Base-by-base conservation (phyloP, 2,329 filamentous ascomycete genomes). In the Ciborinia camelliae region DNA sequence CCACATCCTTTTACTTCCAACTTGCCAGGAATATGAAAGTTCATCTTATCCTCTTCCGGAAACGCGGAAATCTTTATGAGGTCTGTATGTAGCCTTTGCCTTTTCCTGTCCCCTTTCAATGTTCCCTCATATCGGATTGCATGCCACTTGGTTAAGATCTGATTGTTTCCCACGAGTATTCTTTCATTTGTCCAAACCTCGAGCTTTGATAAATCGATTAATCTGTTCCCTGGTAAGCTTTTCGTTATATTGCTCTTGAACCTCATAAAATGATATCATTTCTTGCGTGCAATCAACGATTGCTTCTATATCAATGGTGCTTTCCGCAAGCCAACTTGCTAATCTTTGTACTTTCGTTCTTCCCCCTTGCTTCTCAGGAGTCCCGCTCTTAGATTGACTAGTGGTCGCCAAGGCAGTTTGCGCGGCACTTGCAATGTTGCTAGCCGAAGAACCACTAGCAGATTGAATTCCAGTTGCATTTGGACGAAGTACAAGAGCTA, bases 201-300 rank as follows among this genome's bases (percentile, higher is more conserved):
- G 69, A 23, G 75, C 75, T 67, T 76, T 76, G 4, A 76, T 73
- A 70, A 75, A 76, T 55, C 75, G 69, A 47, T 75, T 76, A 54
- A 76, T 74, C 45, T 75, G 73, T 66, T 76, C 75, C 67, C 71
- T 70, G 26, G 73, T 72, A 39, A 73, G 72, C 68, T 76, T 76
- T 53, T 76, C 75, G 55, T 75, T 76, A 60, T 76, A 76, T 60
- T 73, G 72, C 60, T 76, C 75, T 52, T 76, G 73, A n/a, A 71
- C 67, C 73, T 90, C 87, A 72, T 91, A 91, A 67, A 91, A 77
- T 26, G 86, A 89, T 62, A 91, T 86, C 71, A 91, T 81, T 75
- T 91, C 89, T 74, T 91, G 89, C 2, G 86, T 89, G 71, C 86
- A 87, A 72, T 90, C 86, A 50, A 90, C 84, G 52, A 90, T 81